Evolutionary conservation across 1,284 basidiomycete species (phyloP).

Genomic region (Omphalotus olearius): DNA sequence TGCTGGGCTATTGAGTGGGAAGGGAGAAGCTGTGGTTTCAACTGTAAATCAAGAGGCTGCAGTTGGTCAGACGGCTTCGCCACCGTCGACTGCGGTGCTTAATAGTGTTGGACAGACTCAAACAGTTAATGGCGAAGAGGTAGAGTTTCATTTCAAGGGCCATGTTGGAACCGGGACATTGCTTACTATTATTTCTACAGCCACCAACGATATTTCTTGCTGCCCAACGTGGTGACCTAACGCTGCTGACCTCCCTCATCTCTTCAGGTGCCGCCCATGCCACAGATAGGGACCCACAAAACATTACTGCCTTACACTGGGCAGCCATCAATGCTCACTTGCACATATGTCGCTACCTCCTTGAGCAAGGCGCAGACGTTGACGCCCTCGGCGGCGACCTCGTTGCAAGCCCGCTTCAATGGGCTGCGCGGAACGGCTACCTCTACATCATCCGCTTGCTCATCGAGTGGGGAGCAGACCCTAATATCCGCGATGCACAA

Average conservation of each 20-base stretch:
- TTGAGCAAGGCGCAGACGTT: constrained; percentile 93
- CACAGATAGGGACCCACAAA: constrained; percentile 83
- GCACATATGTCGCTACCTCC: constrained; percentile 71
- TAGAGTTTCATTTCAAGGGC: too few relatives aligned
- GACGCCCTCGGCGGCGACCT: constrained; percentile 95
- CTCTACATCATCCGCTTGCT: constrained; percentile 93
- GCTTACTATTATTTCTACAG: too few relatives aligned
- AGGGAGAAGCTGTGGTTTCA: too few relatives aligned
- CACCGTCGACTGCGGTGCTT: constrained; percentile 18
- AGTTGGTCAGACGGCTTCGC: constrained; percentile 18
- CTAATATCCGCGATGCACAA: constrained; percentile 87
- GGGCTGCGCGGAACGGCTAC: constrained; percentile 96
- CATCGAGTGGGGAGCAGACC: constrained; percentile 87
- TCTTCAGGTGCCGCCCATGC: constrained; percentile 72
- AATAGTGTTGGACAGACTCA: constrained; percentile 17
- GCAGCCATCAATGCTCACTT: constrained; percentile 92
- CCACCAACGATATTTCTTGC: constrained; percentile 64
- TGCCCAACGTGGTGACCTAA: constrained; percentile 84
- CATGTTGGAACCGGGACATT: too few relatives aligned
- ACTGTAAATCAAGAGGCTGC: too few relatives aligned
- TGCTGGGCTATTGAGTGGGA: too few relatives aligned
- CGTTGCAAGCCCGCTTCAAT: constrained; percentile 94
- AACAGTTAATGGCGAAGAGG: too few relatives aligned
- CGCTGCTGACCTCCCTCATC: constrained; percentile 63
- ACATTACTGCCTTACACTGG: constrained; percentile 96